These are phyloP conservation scores for Phytophthora idaei DNA, from an alignment of 352 stramenopile species.

Conservation along the genomic window DNA sequence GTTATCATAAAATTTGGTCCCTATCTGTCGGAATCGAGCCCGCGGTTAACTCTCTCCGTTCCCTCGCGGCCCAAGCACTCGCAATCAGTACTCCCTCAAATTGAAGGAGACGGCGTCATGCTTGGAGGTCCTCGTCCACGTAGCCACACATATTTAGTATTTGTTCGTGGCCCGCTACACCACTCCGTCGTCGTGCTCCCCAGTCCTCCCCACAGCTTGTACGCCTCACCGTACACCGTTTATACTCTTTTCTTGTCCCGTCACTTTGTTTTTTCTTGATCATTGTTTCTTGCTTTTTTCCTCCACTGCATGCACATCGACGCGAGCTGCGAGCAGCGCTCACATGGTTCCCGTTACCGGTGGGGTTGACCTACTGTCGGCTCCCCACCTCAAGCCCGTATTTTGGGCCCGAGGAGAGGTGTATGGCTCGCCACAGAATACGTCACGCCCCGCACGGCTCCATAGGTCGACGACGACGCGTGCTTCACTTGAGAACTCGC, in stretches of 20 bases:
- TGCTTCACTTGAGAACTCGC: constrained; percentile 63
- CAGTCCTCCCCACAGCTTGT: constrained; percentile 28
- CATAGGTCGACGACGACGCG: constrained; percentile 72
- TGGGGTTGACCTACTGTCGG: constrained; percentile 44
- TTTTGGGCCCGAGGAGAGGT: constrained; percentile 71
- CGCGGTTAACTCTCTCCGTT: constrained; percentile 27
- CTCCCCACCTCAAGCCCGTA: constrained; percentile 58
- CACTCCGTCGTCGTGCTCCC: constrained; percentile 33
- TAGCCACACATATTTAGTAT: constrained; percentile 40
- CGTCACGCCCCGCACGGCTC: constrained; percentile 55
- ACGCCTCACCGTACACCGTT: constrained; percentile 26
- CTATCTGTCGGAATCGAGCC: not conserved
- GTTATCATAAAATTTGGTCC: not conserved
- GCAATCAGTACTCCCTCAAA: constrained; percentile 31
- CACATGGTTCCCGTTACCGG: constrained; percentile 44
- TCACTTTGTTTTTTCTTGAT: constrained; percentile 39
- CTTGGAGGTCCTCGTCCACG: constrained; percentile 41
- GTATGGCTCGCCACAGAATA: constrained; percentile 66
- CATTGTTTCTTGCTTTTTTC: constrained; percentile 18
- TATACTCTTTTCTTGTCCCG: constrained; percentile 33
- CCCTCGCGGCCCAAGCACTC: constrained; percentile 46
- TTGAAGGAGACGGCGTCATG: constrained; percentile 31
- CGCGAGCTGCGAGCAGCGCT: constrained; percentile 18
- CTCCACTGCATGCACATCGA: constrained; percentile 32
- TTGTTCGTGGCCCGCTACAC: constrained; percentile 21